phyloP scores from a whole-genome alignment of 257 asterid species.

The Knoxia roxburghii region DNA sequence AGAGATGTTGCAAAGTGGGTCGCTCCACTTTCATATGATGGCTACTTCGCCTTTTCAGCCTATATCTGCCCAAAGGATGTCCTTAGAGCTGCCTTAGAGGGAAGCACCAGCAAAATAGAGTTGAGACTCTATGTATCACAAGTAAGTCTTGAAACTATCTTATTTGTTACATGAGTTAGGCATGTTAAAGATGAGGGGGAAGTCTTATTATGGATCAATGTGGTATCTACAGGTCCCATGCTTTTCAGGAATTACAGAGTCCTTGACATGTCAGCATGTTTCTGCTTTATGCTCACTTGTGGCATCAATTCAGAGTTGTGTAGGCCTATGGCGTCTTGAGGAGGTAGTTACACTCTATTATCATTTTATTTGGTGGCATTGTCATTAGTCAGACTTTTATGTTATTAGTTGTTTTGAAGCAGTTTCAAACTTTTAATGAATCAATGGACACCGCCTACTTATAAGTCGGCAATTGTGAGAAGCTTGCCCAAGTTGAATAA shows the following conservation, averaged over 20 bases:
- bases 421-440: background rate
- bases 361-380: background rate
- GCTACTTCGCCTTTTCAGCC: conserved; percentile 74
- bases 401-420: background rate
- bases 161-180: background rate
- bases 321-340: conserved; percentile 86
- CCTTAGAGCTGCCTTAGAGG: conserved; percentile 78
- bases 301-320: conserved; percentile 66
- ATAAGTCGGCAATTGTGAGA: background rate
- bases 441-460: background rate
- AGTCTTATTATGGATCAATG: background rate
- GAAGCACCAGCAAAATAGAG: conserved; percentile 58
- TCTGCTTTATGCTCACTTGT: conserved; percentile 68
- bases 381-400: background rate
- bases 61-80: conserved; percentile 67
- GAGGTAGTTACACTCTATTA: conserved; percentile 43
- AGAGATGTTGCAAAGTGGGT: conserved; percentile 75
- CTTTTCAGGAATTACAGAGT: conserved; percentile 41
- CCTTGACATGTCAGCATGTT: conserved; percentile 34
- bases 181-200: background rate
- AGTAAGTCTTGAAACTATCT: conserved; percentile 33
- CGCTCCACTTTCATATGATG: conserved; percentile 70
- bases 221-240: conserved; percentile 60
- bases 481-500: background rate
- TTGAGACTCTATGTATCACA: conserved; percentile 57